phyloP scores from a whole-genome alignment of 1,139 yeast species.

The Lodderomyces margitis region DNA sequence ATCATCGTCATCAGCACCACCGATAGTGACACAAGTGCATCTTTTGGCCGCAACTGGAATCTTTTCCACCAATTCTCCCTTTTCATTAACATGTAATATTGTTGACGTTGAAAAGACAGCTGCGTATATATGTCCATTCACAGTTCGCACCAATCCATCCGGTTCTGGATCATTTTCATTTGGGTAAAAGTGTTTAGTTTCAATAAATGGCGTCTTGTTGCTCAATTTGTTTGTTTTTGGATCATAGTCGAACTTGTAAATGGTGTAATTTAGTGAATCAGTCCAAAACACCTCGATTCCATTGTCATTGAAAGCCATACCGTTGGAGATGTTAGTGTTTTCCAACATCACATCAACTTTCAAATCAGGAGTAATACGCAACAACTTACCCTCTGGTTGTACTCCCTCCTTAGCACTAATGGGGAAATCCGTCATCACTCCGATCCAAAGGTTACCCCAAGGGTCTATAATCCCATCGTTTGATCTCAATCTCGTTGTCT shows the following conservation, averaged over 20 bases:
- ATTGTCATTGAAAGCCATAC: slow-evolving; percentile 67
- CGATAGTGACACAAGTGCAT: slow-evolving; percentile 70
- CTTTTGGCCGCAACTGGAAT: slow-evolving; percentile 60
- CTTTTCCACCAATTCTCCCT: slow-evolving; percentile 53
- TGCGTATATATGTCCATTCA: slow-evolving; percentile 60
- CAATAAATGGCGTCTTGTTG: slow-evolving; percentile 44
- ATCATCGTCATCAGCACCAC: slow-evolving; percentile 58
- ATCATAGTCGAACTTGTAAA: slow-evolving; percentile 66
- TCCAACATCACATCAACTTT: slow-evolving; percentile 31
- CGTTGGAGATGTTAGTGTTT: slow-evolving; percentile 61
- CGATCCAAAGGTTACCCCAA: slow-evolving; percentile 68
- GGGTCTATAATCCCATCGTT: slow-evolving; percentile 75
- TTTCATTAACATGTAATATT: slow-evolving; percentile 51
- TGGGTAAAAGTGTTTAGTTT: slow-evolving; percentile 31
- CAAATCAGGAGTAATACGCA: slow-evolving; percentile 38
- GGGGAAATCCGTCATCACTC: slow-evolving; percentile 66
- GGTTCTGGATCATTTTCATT: slow-evolving; percentile 53
- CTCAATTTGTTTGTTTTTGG: slow-evolving; percentile 40
- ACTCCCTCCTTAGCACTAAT: slow-evolving; percentile 24
- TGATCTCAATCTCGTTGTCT: slow-evolving; percentile 48
- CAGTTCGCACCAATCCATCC: slow-evolving; percentile 73
- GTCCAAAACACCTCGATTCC: slow-evolving; percentile 63
- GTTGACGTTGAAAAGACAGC: slow-evolving; percentile 65
- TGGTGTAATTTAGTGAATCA: slow-evolving; percentile 58
- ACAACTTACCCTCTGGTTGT: slow-evolving; percentile 43